A percentile compares a stretch with the other conserved stretches of the same genome.
Conservation (phyloP, 495 filamentous ascomycete genomes). For the Daldinia caldariorum region DNA sequence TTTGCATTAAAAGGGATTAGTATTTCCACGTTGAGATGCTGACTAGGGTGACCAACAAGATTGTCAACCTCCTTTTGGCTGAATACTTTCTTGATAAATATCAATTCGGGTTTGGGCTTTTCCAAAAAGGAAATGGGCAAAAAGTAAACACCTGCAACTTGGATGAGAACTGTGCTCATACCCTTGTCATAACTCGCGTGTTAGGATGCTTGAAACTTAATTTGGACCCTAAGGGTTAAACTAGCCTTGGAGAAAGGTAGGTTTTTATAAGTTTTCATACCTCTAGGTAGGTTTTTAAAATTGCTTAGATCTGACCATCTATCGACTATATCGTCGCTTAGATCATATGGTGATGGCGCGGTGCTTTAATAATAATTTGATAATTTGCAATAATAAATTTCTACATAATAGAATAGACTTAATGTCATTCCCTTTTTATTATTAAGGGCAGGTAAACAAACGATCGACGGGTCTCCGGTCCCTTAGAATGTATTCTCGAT, state of each 20-base stretch:
- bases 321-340: conserved; percentile 1
- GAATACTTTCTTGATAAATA: background rate
- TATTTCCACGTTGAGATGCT: background rate
- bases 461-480: conserved; percentile 10
- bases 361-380: conserved; percentile 7
- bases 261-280: background rate
- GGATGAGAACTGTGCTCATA: conserved; percentile 1
- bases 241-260: conserved; percentile 1
- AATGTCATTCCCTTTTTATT: background rate
- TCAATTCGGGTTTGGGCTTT: background rate
- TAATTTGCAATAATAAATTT: background rate
- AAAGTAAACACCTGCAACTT: conserved; percentile 1
- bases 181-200: conserved; percentile 18
- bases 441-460: conserved; percentile 8
- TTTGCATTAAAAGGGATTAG: background rate
- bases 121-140: background rate
- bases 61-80: background rate
- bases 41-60: background rate
- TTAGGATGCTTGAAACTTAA: background rate
- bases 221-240: background rate
- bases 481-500: conserved; percentile 6
- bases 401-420: background rate
- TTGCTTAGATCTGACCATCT: background rate
- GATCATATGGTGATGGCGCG: conserved; percentile 14
- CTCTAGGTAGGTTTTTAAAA: no score